Conservation (phyloP, 441 rosid species). For the Capsella rubella region DNA sequence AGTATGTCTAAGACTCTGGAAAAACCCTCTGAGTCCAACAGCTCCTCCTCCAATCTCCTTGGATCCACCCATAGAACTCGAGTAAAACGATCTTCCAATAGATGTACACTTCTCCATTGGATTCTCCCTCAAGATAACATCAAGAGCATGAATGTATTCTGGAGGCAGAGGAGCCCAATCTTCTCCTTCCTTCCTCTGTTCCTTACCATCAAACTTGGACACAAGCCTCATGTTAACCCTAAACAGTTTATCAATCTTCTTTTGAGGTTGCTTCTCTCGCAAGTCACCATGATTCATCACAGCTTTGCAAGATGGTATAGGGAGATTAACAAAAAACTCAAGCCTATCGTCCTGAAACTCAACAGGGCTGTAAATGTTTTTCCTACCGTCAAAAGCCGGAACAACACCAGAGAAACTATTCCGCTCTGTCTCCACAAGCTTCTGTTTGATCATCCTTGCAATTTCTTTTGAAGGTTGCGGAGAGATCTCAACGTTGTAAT, state of each 20-base stretch:
- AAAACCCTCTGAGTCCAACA: conserved; percentile 89
- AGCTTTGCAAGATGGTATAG: conserved; percentile 61
- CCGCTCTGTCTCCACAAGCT: conserved; percentile 67
- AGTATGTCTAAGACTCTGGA: conserved; percentile 92
- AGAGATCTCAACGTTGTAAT: conserved; percentile 87
- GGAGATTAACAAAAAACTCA: conserved; percentile 86
- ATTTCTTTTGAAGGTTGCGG: conserved; percentile 84
- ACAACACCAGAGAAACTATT: conserved; percentile 62
- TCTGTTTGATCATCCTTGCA: conserved; percentile 82
- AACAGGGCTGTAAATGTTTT: conserved; percentile 82
- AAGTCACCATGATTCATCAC: conserved; percentile 44
- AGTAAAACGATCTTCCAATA: conserved; percentile 81
- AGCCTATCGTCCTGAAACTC: conserved; percentile 85
- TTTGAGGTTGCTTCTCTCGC: conserved; percentile 63
- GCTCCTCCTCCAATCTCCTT: conserved; percentile 94
- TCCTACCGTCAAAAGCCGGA: conserved; percentile 89
- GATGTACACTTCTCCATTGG: conserved; percentile 83
- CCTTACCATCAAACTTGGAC: conserved; percentile 83
- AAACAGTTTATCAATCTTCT: conserved; percentile 59
- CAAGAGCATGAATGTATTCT: conserved; percentile 92
- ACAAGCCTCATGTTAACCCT: conserved; percentile 77
- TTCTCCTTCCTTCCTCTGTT: conserved; percentile 67
- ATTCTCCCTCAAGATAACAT: conserved; percentile 87
- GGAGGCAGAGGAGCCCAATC: conserved; percentile 89
- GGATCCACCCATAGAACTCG: conserved; percentile 77